A percentile compares a stretch with the other conserved stretches of the same genome.
Conservation (phyloP, 2,329 filamentous ascomycete genomes). For the Hymenoscyphus fructigenus region DNA sequence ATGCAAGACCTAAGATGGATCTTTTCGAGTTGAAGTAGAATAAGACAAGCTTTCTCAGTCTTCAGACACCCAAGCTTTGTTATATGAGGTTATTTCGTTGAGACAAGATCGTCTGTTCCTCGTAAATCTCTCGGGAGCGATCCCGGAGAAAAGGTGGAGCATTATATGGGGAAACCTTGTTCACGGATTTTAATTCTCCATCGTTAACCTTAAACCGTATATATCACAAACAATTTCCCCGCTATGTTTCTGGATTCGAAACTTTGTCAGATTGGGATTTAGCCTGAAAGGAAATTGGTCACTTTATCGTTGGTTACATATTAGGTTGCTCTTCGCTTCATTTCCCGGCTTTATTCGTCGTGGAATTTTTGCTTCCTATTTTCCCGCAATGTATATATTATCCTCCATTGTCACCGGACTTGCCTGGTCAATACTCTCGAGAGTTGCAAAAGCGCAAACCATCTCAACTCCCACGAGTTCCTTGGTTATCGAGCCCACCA, state of each 20-base stretch:
- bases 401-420: not conserved
- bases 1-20: not conserved
- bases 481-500: not conserved
- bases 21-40: not conserved
- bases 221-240: not conserved
- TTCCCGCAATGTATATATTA: not conserved
- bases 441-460: not conserved
- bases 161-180: not conserved
- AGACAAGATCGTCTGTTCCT: not conserved
- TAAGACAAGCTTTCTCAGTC: not conserved
- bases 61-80: not conserved
- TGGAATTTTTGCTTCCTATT: not conserved
- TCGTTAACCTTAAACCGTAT: not conserved
- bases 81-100: not conserved
- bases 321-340: not conserved
- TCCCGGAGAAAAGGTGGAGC: not conserved
- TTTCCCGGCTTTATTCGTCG: not conserved
- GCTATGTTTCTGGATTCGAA: not conserved
- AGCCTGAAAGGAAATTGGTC: not conserved
- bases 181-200: constrained; percentile 4
- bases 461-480: not conserved
- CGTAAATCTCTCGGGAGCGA: not conserved
- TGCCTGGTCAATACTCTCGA: not conserved
- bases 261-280: not conserved
- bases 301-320: not conserved